A percentile compares a stretch with the other conserved stretches of the same genome.
These are phyloP conservation scores for Nicotiana rustica DNA, from an alignment of 305 asterid genomes.

Conservation along the genomic window DNA sequence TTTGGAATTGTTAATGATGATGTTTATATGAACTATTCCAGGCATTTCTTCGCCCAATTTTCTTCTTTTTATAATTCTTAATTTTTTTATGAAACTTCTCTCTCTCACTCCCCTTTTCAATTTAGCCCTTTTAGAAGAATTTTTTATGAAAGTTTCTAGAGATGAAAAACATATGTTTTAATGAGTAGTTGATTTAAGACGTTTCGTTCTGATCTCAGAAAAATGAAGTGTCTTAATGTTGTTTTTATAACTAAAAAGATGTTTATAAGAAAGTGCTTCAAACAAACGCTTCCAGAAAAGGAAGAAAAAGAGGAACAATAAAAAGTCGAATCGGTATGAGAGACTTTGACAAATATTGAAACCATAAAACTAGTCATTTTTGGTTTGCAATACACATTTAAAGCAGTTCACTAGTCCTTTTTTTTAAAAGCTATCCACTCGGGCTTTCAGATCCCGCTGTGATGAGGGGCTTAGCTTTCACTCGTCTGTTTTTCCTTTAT, in stretches of 20 bases:
- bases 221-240: background rate
- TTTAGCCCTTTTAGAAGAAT: background rate
- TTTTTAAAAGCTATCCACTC: too few relatives aligned
- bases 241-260: background rate
- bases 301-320: background rate
- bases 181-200: background rate
- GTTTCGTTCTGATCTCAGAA: background rate
- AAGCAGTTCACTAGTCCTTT: background rate
- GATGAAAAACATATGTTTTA: background rate
- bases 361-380: background rate
- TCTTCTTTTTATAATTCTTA: background rate
- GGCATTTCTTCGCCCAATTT: background rate
- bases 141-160: background rate
- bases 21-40: background rate
- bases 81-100: background rate
- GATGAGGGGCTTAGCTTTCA: background rate
- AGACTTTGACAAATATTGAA: background rate
- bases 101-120: too few relatives aligned
- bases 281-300: background rate
- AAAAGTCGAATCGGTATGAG: background rate
- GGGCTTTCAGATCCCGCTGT: too few relatives aligned
- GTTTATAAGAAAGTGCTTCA: background rate
- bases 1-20: too few relatives aligned
- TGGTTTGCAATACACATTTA: background rate
- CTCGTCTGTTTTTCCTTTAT: background rate